Evolutionary conservation across 257 asterid species (phyloP), one percentile per base, ranked within the genome.

Genomic region (Fraxinus cuspidata): DNA sequence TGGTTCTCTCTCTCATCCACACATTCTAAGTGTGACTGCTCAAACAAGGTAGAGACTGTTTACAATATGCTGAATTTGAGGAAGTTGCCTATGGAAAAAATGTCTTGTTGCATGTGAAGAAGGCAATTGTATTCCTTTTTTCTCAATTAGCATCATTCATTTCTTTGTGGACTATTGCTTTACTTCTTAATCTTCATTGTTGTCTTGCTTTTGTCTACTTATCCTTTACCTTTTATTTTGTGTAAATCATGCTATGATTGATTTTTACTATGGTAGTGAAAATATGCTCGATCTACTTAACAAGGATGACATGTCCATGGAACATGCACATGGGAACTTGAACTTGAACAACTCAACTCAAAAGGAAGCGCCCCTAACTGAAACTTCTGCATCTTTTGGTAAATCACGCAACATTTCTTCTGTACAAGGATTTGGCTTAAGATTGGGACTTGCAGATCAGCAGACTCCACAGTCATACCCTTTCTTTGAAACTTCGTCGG

Each of bases 381-480:
- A 80, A 64, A 74, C 76, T 76, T 75, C 74, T 79, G 73, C 83
- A 60, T 77, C 74, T 32, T 77, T 79, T 74, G 60, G 73, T 68
- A 63, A 80, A 74, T 72, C 81, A 58, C 83, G 68, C 83, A 83
- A 76, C 73, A 81, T 44, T 47, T n/a, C 77, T 79, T 81, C 86
- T 42, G 64, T 70, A 25, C 87, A 56, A 77, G 89, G 83, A 74
- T 82, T 76, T 51, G 83, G 83, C 60, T 81, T 79, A 73, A 77
- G 83, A 73, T 68, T 68, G 77, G 85, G 84, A 76, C 82, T 84
- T 72, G 82, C 87, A 28, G 82, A 80, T 78, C 79, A 84, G 66
- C 68, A 76, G 79, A 79, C 80, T 49, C 87, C 84, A 72, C 85
- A 81, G 32, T 80, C 89, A 0, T 72, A 79, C 92, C 72, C 85